Evolutionary conservation across 768 basidiomycete genomes (phyloP), one percentile per base, ranked within the genome.

Genomic region (Amanita exitialis): DNA sequence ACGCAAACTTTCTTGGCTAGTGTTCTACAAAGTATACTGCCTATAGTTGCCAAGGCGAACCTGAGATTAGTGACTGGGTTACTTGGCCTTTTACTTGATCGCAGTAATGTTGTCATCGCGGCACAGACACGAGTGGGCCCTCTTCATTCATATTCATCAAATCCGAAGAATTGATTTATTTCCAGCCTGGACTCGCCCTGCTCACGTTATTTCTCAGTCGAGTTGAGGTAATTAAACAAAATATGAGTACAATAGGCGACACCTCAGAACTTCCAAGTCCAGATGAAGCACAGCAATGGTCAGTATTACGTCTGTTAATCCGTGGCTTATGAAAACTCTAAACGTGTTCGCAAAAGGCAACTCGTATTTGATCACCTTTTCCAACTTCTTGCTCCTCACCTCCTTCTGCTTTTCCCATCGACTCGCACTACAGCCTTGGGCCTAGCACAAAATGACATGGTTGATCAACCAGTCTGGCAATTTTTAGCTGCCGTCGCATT

Each of bases 401-500:
- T 97, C 36, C 74, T 84, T 21, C 63, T 74, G 20, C 78, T 98
- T 21, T 98, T 98, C 78, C 94, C 96, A 1, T 96, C 95, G 3
- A 83, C 86, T 15, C 83, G 92, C 47, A 79, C 74, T 48, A 57
- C 82, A 45, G 63, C 73, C 52, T 67, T 62, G 13, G 66, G 66
- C 25, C 67, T 66, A 35, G 54, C 69, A 15, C 68, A 74, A 1
- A 74, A 76, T 28, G 86, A 88, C 62, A 72, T 77, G 52, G 74
- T 86, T 49, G 91, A 95, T 67, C 87, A 89, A 64, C 89, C 87
- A 12, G 88, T 91, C n/a, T 96, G 93, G 92, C 86, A 89, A 62
- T 90, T 93, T 74, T 77, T 96, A 32, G 90, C 92, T 6, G 83
- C 90, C 1, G 69, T 98, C 45, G 94, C 93, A 2, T 74, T 94